A percentile compares a stretch with the other conserved stretches of the same genome.
phyloP scores from a whole-genome alignment of 2,329 filamentous ascomycete genomes.

The Ophiocordyceps camponoti-rufipedis region DNA sequence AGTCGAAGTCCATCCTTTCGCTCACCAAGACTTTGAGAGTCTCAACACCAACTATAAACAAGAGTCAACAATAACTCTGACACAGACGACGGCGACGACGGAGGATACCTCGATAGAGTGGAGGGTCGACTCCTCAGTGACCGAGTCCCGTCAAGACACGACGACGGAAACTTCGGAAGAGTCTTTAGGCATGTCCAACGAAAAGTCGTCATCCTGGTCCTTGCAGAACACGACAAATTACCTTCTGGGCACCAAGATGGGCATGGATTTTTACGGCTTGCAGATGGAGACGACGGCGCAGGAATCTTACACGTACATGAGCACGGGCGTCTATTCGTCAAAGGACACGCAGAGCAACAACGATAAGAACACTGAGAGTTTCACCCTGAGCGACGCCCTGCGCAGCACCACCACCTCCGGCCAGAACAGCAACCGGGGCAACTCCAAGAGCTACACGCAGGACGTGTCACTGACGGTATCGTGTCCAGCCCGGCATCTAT shows the following conservation, averaged over 20 bases:
- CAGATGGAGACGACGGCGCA: neutral
- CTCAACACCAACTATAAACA: neutral
- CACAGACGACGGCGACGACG: neutral
- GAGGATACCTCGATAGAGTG: neutral
- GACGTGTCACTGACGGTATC: neutral
- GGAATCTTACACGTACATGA: neutral
- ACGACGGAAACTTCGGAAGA: neutral
- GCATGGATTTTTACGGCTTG: neutral
- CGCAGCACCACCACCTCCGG: neutral
- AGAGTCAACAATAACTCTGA: neutral
- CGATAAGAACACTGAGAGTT: neutral
- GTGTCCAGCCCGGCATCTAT: neutral
- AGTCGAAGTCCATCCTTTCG: neutral
- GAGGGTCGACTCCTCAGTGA: neutral
- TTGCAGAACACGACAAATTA: neutral
- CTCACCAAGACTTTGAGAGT: neutral
- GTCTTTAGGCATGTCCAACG: neutral
- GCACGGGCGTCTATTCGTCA: neutral
- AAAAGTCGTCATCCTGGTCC: neutral
- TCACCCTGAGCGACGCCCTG: neutral
- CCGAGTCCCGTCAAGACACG: neutral
- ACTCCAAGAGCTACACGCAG: neutral
- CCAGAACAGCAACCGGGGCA: neutral
- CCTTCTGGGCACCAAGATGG: neutral
- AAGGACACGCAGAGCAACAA: neutral